Base-by-base conservation (phyloP, 768 basidiomycete species). In the Russula griseocarnosa region DNA sequence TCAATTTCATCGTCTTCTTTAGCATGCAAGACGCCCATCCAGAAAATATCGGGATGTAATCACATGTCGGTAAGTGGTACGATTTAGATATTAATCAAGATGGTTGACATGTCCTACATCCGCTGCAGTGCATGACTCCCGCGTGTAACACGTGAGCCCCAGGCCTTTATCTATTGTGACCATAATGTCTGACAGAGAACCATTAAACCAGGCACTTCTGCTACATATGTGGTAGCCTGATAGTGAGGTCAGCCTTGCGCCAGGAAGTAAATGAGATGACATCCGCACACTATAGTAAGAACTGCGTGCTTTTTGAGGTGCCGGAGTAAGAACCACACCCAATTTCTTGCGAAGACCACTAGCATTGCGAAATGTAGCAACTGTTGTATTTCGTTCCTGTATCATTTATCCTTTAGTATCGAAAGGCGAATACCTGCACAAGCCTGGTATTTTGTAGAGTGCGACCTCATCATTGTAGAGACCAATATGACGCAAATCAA, bases 21-120 rank as follows among this genome's bases (percentile, higher is more conserved):
- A 81, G 80, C 79, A 3, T 81, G 81, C 67, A 70, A 71, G 56
- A 81, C 83, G 7, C 79, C 83, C 2, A 79, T 83, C 22, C 78
- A 75, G 57, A 86, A 83, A 66, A 75, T 75, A 5, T 72, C 72
- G 18, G 84, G 85, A 1, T 86, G 84, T 57, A 81, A 84, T 62
- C 84, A 86, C 70, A 86, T 86, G 81, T 77, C 78, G 63, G 84
- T 83, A 36, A 73, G 83, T 58, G 57, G 24, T 22, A 55, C 9
- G 30, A 34, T 47, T 40, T 32, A 42, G 26, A 47, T 5, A 22
- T 22, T 47, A n/a, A 11, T 24, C n/a, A 20, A 24, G 44, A 8
- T 32, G 9, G 9, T 24, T 50, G 36, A 61, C 24, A n/a, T 11
- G 13, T 1, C 36, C 16, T 13, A n/a, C 44, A 34, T 38, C 44